These are phyloP conservation scores for Talaromyces sp. DNA, from an alignment of 2,329 filamentous ascomycete genomes.

Conservation along the genomic window DNA sequence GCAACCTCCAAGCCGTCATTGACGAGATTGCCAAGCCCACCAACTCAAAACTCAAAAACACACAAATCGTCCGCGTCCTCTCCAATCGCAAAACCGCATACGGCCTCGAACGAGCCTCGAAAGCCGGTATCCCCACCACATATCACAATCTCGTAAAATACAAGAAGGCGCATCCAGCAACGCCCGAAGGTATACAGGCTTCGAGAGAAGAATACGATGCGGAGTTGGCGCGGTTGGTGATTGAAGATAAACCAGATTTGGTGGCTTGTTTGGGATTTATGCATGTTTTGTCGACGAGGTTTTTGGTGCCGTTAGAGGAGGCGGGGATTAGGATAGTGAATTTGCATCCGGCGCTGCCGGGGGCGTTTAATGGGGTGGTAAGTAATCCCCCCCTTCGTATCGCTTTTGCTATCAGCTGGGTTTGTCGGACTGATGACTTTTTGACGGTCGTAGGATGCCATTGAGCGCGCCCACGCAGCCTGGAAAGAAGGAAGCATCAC, in stretches of 20 bases:
- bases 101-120: constrained; percentile 59
- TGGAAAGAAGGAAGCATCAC: constrained; percentile 65
- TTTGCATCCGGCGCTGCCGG: constrained; percentile 71
- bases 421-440: background rate
- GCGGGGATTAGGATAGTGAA: constrained; percentile 71
- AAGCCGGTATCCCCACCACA: constrained; percentile 64
- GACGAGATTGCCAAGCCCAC: constrained; percentile 48
- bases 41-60: constrained; percentile 47
- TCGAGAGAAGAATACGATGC: constrained; percentile 70
- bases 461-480: constrained; percentile 72
- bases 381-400: constrained; percentile 20
- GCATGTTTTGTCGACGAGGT: constrained; percentile 70
- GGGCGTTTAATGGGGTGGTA: constrained; percentile 69
- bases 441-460: constrained; percentile 52
- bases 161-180: constrained; percentile 65
- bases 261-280: constrained; percentile 85
- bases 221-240: constrained; percentile 66
- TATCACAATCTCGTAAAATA: constrained; percentile 80
- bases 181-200: constrained; percentile 44
- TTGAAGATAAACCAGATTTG: constrained; percentile 64
- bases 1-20: constrained; percentile 75
- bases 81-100: constrained; percentile 63
- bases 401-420: background rate
- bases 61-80: constrained; percentile 61
- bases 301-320: constrained; percentile 64